Evolutionary conservation across 345 rosid species (phyloP).

Genomic region (Hevea brasiliensis): DNA sequence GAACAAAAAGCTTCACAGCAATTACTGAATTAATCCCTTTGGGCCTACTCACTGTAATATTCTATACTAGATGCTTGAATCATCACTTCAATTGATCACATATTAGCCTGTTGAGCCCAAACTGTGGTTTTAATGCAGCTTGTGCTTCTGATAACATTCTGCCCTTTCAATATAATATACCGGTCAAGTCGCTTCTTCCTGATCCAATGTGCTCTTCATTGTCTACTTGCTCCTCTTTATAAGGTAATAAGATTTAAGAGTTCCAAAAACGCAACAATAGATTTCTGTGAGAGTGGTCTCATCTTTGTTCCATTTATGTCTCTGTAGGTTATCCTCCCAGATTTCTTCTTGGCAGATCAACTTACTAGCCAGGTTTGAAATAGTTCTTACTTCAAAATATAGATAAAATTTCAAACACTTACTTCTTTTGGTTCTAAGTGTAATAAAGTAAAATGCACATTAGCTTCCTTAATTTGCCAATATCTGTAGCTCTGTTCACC

Average conservation of each 20-base stretch:
- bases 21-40: slow-evolving; percentile 71
- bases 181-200: slow-evolving; percentile 65
- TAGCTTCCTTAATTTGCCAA: no score
- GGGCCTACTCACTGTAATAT: slow-evolving; percentile 50
- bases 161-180: slow-evolving; percentile 66
- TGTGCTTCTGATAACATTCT: slow-evolving; percentile 42
- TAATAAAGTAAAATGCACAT: neutral
- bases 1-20: slow-evolving; percentile 53
- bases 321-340: slow-evolving; percentile 69
- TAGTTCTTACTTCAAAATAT: neutral
- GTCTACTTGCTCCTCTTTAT: slow-evolving; percentile 65
- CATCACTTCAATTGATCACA: neutral
- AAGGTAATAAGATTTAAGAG: slow-evolving; percentile 43
- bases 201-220: slow-evolving; percentile 46
- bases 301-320: neutral
- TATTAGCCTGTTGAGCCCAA: neutral
- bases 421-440: neutral
- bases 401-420: neutral
- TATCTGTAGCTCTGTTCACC: neutral
- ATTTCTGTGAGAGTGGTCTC: neutral
- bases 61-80: neutral
- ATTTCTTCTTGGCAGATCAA: slow-evolving; percentile 88
- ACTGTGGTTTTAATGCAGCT: slow-evolving; percentile 31
- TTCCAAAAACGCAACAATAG: neutral
- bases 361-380: slow-evolving; percentile 71